phyloP scores from a whole-genome alignment of 768 basidiomycete genomes.

The Lentinula boryana region DNA sequence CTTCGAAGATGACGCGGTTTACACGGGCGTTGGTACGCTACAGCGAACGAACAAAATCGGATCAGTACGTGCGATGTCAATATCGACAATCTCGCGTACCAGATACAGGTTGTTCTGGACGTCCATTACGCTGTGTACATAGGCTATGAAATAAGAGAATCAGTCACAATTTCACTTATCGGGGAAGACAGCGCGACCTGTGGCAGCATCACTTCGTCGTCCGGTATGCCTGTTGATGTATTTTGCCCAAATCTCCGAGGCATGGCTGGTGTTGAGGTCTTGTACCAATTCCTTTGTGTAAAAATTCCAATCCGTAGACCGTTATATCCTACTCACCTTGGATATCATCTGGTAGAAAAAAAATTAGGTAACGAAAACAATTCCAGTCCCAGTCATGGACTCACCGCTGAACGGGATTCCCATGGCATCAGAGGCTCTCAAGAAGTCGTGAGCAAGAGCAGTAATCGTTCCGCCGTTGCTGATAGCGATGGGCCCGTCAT shows the following conservation, averaged over 20 bases:
- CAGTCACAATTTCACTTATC: not conserved
- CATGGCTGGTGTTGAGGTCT: slow-evolving; percentile 57
- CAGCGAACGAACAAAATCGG: not conserved
- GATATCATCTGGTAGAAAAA: slow-evolving; percentile 44
- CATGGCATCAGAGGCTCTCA: slow-evolving; percentile 53
- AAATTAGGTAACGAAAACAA: not conserved
- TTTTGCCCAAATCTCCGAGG: slow-evolving; percentile 70
- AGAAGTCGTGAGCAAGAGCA: slow-evolving; percentile 62
- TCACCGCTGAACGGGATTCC: slow-evolving; percentile 62
- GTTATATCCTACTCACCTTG: slow-evolving; percentile 32
- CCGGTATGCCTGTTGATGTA: slow-evolving; percentile 74
- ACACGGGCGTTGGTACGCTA: slow-evolving; percentile 58
- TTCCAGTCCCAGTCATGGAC: slow-evolving; percentile 10
- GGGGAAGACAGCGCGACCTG: slow-evolving; percentile 30
- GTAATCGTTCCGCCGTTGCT: slow-evolving; percentile 63
- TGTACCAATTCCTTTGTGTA: not conserved
- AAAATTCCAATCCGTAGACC: not conserved
- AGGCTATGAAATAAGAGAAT: slow-evolving; percentile 28
- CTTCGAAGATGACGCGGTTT: slow-evolving; percentile 67
- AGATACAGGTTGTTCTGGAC: slow-evolving; percentile 61
- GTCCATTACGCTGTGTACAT: slow-evolving; percentile 69
- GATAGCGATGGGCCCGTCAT: slow-evolving; percentile 70
- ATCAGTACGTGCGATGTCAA: not conserved
- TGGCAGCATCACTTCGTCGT: slow-evolving; percentile 65
- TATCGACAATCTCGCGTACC: not conserved